phyloP scores from a whole-genome alignment of 1,284 basidiomycete genomes.

The Irpex sp. region DNA sequence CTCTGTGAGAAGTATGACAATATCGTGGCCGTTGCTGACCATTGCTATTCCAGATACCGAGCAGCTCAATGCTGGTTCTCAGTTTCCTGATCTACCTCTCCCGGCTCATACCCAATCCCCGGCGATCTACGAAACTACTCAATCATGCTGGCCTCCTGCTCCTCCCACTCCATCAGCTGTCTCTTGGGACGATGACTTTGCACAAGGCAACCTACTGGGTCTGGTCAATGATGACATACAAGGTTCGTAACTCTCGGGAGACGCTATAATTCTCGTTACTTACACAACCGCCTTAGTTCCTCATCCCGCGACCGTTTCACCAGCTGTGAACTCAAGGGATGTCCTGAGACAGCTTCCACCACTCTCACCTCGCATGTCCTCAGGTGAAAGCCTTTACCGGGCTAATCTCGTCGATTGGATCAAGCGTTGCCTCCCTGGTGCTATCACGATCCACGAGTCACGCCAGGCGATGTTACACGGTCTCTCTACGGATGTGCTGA shows the following conservation, averaged over 20 bases:
- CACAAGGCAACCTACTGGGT: no score
- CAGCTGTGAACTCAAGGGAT: not conserved
- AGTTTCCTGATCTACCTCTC: not conserved
- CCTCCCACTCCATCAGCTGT: not conserved
- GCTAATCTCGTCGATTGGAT: not conserved
- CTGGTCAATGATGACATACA: no score
- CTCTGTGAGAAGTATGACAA: not conserved
- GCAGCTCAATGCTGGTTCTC: not conserved
- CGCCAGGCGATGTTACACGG: not conserved
- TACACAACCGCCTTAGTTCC: no score
- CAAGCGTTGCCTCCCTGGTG: not conserved
- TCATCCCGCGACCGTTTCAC: no score
- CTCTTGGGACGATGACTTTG: no score
- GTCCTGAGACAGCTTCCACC: not conserved
- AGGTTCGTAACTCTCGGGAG: no score
- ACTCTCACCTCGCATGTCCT: not conserved
- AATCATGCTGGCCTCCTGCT: not conserved
- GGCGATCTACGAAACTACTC: not conserved
- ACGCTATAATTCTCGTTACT: no score
- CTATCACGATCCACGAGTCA: not conserved
- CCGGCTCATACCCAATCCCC: no score
- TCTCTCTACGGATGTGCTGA: not conserved
- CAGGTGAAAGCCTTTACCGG: not conserved
- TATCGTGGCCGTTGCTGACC: not conserved
- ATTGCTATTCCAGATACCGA: not conserved